Evolutionary conservation across 371 early-diverging fungal genomes (phyloP).

Genomic region (Actinomortierella ambigua): DNA sequence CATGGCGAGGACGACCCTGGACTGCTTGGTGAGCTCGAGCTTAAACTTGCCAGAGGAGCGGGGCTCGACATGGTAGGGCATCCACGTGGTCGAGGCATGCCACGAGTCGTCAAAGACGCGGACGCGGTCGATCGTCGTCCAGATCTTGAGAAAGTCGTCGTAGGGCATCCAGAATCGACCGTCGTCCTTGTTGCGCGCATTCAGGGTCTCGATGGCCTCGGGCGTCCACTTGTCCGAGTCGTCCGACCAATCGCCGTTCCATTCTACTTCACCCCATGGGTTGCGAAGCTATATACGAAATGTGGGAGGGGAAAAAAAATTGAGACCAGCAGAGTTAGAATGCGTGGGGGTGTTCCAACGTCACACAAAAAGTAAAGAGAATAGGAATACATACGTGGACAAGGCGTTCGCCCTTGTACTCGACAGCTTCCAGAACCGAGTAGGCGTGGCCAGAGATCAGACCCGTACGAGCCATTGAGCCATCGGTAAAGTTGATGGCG

Average conservation of each 20-base stretch:
- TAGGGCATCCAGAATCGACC: slow-evolving; percentile 56
- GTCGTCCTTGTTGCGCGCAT: slow-evolving; percentile 46
- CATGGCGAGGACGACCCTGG: slow-evolving; percentile 27
- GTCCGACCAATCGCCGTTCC: slow-evolving; percentile 54
- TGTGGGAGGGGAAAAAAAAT: neutral
- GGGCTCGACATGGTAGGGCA: slow-evolving; percentile 45
- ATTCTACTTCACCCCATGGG: slow-evolving; percentile 53
- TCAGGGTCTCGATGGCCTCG: slow-evolving; percentile 40
- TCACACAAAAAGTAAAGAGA: slow-evolving; percentile 31
- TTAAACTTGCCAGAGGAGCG: slow-evolving; percentile 35
- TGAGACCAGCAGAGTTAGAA: neutral
- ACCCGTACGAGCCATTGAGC: slow-evolving; percentile 32
- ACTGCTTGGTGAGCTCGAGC: slow-evolving; percentile 17
- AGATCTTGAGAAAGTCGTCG: slow-evolving; percentile 47
- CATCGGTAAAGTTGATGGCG: slow-evolving; percentile 32
- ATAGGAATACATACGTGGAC: slow-evolving; percentile 43
- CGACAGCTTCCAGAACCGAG: slow-evolving; percentile 44
- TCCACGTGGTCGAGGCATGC: slow-evolving; percentile 45
- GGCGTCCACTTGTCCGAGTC: slow-evolving; percentile 48
- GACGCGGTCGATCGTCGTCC: slow-evolving; percentile 40
- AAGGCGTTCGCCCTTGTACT: slow-evolving; percentile 39
- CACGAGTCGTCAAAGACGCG: slow-evolving; percentile 46
- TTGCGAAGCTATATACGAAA: slow-evolving; percentile 39
- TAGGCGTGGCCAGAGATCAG: slow-evolving; percentile 49
- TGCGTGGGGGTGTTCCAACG: slow-evolving; percentile 31